phyloP scores from a whole-genome alignment of 2,329 filamentous ascomycete genomes.

The Elsinoe fawcettii region DNA sequence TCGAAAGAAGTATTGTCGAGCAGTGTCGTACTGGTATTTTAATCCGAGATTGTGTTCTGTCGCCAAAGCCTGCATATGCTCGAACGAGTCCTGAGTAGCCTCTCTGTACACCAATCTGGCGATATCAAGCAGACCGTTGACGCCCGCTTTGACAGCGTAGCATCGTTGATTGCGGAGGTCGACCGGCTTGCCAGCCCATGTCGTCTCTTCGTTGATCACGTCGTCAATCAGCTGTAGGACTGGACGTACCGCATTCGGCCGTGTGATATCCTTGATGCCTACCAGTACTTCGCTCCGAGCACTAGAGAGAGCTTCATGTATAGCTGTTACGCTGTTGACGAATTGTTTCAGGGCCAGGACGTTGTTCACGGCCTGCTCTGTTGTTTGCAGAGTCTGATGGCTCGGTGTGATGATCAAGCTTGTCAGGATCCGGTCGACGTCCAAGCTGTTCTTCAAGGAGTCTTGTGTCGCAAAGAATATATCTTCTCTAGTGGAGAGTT shows the following conservation, averaged over 20 bases:
- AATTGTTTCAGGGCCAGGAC: constrained; percentile 83
- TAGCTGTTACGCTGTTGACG: constrained; percentile 55
- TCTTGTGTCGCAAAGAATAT: constrained; percentile 72
- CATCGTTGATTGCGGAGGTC: constrained; percentile 84
- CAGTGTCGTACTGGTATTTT: constrained; percentile 66
- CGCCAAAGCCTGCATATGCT: constrained; percentile 60
- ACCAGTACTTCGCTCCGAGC: constrained; percentile 57
- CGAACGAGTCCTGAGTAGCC: constrained; percentile 66
- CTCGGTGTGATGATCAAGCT: constrained; percentile 72
- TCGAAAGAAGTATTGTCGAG: constrained; percentile 71
- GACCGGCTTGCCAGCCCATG: constrained; percentile 67
- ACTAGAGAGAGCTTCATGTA: constrained; percentile 61
- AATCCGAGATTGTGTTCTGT: constrained; percentile 55
- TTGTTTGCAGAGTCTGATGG: constrained; percentile 56
- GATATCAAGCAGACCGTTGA: constrained; percentile 80
- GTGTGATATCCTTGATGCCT: constrained; percentile 63
- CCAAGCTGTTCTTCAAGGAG: constrained; percentile 68
- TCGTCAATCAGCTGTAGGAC: constrained; percentile 58
- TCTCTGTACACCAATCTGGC: constrained; percentile 86
- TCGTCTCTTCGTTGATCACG: constrained; percentile 73
- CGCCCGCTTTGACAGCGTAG: constrained; percentile 74
- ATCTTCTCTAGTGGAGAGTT: constrained; percentile 72
- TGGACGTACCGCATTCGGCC: constrained; percentile 51
- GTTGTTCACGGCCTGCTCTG: constrained; percentile 77
- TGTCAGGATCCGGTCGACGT: constrained; percentile 73